These are phyloP conservation scores for Diplodia corticola DNA, from an alignment of 2,329 filamentous ascomycete species.

Conservation along the genomic window DNA sequence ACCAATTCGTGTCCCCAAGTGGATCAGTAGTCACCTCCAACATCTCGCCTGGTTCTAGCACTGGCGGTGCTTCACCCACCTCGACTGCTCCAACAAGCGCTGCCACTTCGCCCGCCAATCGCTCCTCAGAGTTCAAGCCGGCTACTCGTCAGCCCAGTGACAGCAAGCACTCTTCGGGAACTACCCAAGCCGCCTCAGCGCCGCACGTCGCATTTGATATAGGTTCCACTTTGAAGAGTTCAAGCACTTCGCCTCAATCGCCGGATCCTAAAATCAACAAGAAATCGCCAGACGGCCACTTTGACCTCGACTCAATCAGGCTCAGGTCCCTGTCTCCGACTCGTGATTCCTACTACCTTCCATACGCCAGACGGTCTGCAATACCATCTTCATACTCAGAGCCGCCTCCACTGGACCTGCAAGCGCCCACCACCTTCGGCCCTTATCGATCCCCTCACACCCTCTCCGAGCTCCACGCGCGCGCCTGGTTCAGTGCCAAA, in stretches of 20 bases:
- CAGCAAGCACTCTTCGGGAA: neutral
- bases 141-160: neutral
- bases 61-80: neutral
- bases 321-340: neutral
- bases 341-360: neutral
- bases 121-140: neutral
- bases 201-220: neutral
- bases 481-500: conserved; percentile 29
- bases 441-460: conserved; percentile 31
- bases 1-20: neutral
- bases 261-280: neutral
- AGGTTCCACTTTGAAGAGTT: neutral
- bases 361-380: neutral
- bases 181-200: neutral
- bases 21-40: neutral
- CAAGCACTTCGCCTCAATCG: neutral
- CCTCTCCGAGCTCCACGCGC: conserved; percentile 31
- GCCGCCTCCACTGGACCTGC: neutral
- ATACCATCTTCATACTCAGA: neutral
- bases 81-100: conserved; percentile 1
- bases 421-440: neutral
- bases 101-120: neutral
- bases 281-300: neutral
- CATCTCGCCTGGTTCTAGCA: neutral
- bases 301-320: neutral